Evolutionary conservation across 805 yeast genomes (phyloP), one percentile per base, ranked within the genome.

Genomic region (Metschnikowia borealis): DNA sequence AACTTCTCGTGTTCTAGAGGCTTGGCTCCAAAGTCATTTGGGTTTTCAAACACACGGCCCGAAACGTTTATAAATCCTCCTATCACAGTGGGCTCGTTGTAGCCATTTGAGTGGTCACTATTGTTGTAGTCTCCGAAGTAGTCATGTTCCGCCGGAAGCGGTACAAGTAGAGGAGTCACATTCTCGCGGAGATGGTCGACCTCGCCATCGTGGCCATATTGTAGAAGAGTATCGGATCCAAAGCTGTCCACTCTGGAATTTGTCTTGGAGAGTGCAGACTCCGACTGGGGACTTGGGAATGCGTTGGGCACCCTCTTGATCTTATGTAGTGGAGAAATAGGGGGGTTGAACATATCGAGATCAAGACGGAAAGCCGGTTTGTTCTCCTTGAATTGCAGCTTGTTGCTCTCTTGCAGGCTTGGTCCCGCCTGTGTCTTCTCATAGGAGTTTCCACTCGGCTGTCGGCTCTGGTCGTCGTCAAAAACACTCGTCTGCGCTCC

Each of bases 361-460:
- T 65, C 61, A 20, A 67, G 51, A 41, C 59, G 61, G 46, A 67
- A 63, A 15, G 60, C 63, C 3, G 70, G 71, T 8, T 62, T 66
- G 21, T 51, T 33, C 21, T 31, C 39, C 44, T 33, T 39, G n/a
- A 17, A 21, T 13, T 17, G 18, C 18, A 13, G 29, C 44, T 34
- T n/a, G 14, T 17, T 10, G 37, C 14, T 31, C 34, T 57, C 49
- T 48, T 46, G 36, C 39, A 26, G 38, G 31, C 15, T 47, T 8
- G 31, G 42, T 13, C 15, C 34, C 6, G 34, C n/a, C 11, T 44
- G 32, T 39, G 21, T 20, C 36, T 21, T 29, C 13, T 46, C 47
- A 23, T 26, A 10, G 13, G 18, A 2, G 15, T 31, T 29, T 21
- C 34, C 18, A 23, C n/a, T n/a, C 33, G 41, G 47, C 8, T 11